Base-by-base conservation (phyloP, 257 asterid species). In the Gentiana dahurica region DNA sequence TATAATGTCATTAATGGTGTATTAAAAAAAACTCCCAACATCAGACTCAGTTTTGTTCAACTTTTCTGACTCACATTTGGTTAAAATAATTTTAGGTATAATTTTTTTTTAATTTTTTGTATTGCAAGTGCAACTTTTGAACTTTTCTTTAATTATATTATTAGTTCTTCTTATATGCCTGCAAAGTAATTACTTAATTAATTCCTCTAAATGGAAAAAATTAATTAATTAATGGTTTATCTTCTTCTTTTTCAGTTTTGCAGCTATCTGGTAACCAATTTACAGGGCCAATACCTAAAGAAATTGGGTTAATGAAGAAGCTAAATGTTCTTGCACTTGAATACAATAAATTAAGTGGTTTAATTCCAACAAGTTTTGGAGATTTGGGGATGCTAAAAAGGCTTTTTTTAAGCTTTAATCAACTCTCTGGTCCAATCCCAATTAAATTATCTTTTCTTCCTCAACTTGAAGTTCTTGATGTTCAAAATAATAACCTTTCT, bases 381-480 rank as follows among this genome's bases (percentile, higher is more conserved):
- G 61, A 75, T 62, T 37, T 73, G 57, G 75, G 57, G 24, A 32
- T 65, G 81, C 34, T 92, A 33, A 80, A 68, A 46, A 78, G 69
- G 68, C 64, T 92, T 11, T 63, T 72, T 55, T 60, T 88, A 67
- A 75, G 83, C 63, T 85, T 54, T 72, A 92, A 92, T 77, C 72
- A 72, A 13, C 83, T 92, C n/a, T 65, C 87, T 10, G 97, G 99
- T 51, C 66, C 84, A 4, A 82, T 92, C 58, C 95, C 89, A 6
- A 33, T 2, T 44, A 39, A 58, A 45, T 68, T 92, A 39, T 83
- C 89, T 41, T 67, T 64, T 51, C n/a, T 65, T 68, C 75, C 78
- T 13, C 71, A 78, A 1, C 61, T 92, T 55, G 80, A 85, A 60
- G 69, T 72, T 60, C 86, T 92, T 46, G 91, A 92, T 54, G 73